These are phyloP conservation scores for Lipomyces kockii DNA, from an alignment of 805 yeast species.

Conservation along the genomic window DNA sequence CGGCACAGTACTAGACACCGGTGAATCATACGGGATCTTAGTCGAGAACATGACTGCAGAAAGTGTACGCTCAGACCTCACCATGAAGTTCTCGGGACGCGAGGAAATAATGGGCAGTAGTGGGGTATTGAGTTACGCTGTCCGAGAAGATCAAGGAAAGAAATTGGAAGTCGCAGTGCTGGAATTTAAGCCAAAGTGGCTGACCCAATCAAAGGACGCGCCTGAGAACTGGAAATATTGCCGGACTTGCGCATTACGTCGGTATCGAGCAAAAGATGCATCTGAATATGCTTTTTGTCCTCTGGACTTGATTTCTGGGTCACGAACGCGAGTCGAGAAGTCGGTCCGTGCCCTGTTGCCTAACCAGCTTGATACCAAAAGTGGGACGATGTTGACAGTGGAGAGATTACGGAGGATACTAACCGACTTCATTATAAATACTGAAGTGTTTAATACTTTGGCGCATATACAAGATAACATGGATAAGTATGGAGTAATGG, in stretches of 20 bases:
- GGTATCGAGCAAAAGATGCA: conserved; percentile 38
- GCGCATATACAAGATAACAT: conserved; percentile 27
- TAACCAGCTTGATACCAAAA: conserved; percentile 1
- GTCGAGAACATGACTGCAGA: conserved; percentile 28
- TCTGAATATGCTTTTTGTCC: conserved; percentile 53
- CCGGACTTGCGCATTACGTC: conserved; percentile 61
- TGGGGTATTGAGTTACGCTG: conserved; percentile 12
- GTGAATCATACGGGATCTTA: conserved; percentile 26
- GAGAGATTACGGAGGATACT: conserved; percentile 23
- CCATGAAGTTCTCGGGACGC: conserved; percentile 4
- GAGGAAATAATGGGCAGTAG: conserved; percentile 16
- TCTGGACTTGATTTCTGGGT: conserved; percentile 48
- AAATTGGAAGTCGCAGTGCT: conserved; percentile 35
- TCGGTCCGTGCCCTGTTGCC: conserved; percentile 43
- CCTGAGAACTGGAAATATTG: conserved; percentile 51
- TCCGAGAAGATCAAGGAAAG: not conserved
- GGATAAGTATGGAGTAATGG: conserved; percentile 32
- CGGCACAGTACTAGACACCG: conserved; percentile 23
- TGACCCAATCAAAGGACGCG: conserved; percentile 52
- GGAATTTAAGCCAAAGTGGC: conserved; percentile 70
- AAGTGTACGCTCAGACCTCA: conserved; percentile 5
- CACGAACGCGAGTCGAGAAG: conserved; percentile 44
- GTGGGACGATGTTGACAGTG: conserved; percentile 25
- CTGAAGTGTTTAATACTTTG: conserved; percentile 40
- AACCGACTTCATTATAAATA: conserved; percentile 29